Evolutionary conservation across 495 filamentous ascomycete species (phyloP).

Genomic region (Tuber aestivum): DNA sequence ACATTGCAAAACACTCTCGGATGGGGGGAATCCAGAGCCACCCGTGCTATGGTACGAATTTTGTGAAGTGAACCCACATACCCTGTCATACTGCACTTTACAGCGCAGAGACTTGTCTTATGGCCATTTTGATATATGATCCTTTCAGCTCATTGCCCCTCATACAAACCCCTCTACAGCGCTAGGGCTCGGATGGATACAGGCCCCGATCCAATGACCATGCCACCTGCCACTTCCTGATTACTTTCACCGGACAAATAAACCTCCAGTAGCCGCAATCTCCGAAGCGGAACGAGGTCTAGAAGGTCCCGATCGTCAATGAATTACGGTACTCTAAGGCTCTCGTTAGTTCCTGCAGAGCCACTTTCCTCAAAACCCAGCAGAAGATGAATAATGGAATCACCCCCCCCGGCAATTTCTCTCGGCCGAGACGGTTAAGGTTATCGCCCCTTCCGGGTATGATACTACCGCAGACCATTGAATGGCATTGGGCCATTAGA

Average conservation of each 20-base stretch:
- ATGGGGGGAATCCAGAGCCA: background rate
- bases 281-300: background rate
- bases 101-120: background rate
- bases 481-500: too few relatives aligned
- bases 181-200: background rate
- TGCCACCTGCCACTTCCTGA: background rate
- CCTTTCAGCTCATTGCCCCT: background rate
- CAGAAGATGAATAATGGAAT: background rate
- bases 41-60: background rate
- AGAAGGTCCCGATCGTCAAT: background rate
- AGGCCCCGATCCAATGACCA: background rate
- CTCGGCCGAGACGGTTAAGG: background rate
- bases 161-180: background rate
- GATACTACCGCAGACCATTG: too few relatives aligned
- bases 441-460: background rate
- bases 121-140: background rate
- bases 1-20: background rate
- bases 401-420: background rate
- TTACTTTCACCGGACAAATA: background rate
- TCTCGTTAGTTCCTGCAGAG: background rate
- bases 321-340: background rate
- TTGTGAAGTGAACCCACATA: background rate
- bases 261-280: too few relatives aligned
- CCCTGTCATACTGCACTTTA: background rate
- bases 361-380: background rate